phyloP scores from a whole-genome alignment of 2,329 filamentous ascomycete genomes.

The Epichloe festucae region DNA sequence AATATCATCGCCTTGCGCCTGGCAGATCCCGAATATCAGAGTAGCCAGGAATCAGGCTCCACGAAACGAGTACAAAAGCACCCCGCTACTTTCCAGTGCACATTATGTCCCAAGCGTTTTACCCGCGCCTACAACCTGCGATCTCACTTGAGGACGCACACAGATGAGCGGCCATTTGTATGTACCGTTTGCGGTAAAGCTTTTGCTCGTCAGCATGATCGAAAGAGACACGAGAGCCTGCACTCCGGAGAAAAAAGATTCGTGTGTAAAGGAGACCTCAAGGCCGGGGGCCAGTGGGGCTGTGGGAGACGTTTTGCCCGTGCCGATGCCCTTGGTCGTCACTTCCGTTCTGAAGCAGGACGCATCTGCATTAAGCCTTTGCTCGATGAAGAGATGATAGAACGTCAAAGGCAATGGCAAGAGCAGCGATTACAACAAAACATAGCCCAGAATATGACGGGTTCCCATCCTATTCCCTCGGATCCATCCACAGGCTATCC shows the following conservation, averaged over 20 bases:
- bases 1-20: conserved; percentile 73
- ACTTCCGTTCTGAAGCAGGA: conserved; percentile 92
- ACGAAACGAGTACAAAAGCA: conserved; percentile 90
- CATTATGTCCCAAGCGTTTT: conserved; percentile 85
- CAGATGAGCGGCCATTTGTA: conserved; percentile 92
- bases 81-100: conserved; percentile 93
- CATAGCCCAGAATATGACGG: conserved; percentile 46
- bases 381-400: conserved; percentile 81
- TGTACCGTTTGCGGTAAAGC: conserved; percentile 96
- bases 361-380: conserved; percentile 95
- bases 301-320: conserved; percentile 88
- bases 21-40: conserved; percentile 75
- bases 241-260: conserved; percentile 99
- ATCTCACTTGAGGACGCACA: conserved; percentile 90
- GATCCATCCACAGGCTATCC: conserved; percentile 46
- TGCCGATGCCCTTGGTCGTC: conserved; percentile 83
- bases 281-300: conserved; percentile 74
- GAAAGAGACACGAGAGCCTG: conserved; percentile 90
- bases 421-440: conserved; percentile 58
- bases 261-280: conserved; percentile 84
- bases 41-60: conserved; percentile 44
- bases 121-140: conserved; percentile 93
- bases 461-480: conserved; percentile 42
- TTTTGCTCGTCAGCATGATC: conserved; percentile 92
- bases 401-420: conserved; percentile 62